Base-by-base conservation (phyloP, 257 asterid species). In the Lycium barbarum region DNA sequence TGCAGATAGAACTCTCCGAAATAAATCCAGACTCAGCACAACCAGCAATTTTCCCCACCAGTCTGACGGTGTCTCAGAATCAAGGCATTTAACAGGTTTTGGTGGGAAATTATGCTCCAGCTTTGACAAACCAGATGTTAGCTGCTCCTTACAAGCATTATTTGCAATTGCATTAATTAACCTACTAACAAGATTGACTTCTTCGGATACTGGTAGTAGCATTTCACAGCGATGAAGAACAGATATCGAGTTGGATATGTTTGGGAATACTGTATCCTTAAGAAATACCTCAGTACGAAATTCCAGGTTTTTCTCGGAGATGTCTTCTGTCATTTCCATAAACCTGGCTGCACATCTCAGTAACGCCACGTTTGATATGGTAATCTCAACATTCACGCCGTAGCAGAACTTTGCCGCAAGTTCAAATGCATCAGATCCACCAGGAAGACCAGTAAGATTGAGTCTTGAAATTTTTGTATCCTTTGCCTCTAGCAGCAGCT, bases 11-110 rank as follows among this genome's bases (percentile, higher is more conserved):
- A 96, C 98, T 84, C 97, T 91, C 22, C 90, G 93, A 57, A 96
- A 96, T 80, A 92, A 92, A 83, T 94, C 99, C 3, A 96, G 98
- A 86, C 81, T 92, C 85, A 96, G 84, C 87, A 86, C 66, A 0
- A 91, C 53, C 17, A 96, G 91, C 2, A 93, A 89, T 85, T 93
- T 93, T 43, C 99, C 99, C 99, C 99, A 94, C 97, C 97, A 96
- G 86, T 93, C 94, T 36, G 87, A 65, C 0, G 96, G 91, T 0
- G 87, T 89, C 78, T 96, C 99, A 8, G 92, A 70, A 57, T 92
- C 98, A 7, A 84, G 36, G 26, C 81, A 51, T 33, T 86, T n/a
- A 35, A 57, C 7, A 90, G 86, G 62, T 93, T 78, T 92, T 22
- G 92, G 72, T 3, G 93, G 85, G 76, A 85, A 92, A 85, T 90